Conservation (phyloP, 1,284 basidiomycete species). For the Ganoderma lucidum region DNA sequence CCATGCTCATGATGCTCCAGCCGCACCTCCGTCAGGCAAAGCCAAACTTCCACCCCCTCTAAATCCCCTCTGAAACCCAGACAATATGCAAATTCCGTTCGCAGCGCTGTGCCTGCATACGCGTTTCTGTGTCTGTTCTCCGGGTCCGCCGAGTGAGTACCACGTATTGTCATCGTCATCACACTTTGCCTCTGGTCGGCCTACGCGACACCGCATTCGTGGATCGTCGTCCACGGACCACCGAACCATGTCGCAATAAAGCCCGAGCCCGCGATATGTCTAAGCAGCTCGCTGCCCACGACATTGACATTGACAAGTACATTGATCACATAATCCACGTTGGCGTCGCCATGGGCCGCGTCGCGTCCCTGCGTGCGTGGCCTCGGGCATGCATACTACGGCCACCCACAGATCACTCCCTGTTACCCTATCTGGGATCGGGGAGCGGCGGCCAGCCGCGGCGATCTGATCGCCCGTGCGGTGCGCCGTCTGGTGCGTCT, state of each 20-base stretch:
- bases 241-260: neutral
- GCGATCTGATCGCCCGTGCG: slow-evolving; percentile 2
- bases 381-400: neutral
- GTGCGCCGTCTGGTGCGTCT: neutral
- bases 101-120: neutral
- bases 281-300: neutral
- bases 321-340: too few species aligned
- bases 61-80: neutral
- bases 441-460: neutral
- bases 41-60: neutral
- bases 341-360: neutral
- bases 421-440: slow-evolving; percentile 3
- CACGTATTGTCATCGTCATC: neutral
- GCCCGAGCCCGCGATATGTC: too few species aligned
- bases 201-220: slow-evolving; percentile 2
- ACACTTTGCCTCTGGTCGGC: neutral
- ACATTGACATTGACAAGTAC: too few species aligned
- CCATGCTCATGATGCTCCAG: neutral
- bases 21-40: slow-evolving; percentile 1
- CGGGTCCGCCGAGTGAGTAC: neutral
- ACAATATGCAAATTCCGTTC: neutral
- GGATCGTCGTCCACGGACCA: neutral
- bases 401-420: slow-evolving; percentile 1
- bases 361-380: neutral
- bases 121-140: neutral